Conservation (phyloP, 345 rosid species). For the Eucalyptus polybractea region DNA sequence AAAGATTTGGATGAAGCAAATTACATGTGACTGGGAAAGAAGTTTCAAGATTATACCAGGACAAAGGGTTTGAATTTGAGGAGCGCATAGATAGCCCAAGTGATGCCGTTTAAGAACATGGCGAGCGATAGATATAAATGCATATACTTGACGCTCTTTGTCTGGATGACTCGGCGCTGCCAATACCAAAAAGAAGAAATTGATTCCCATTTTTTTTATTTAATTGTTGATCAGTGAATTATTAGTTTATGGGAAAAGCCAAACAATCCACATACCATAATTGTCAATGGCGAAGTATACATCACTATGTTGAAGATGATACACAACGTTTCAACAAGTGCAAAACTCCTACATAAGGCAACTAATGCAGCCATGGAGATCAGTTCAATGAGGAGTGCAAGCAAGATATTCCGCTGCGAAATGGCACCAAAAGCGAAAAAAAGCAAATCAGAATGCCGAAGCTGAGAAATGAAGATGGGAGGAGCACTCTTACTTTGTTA, state of each 20-base stretch:
- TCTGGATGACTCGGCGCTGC: no score
- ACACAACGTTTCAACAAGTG: slow-evolving; percentile 21
- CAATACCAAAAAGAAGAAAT: neutral
- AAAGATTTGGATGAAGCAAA: no score
- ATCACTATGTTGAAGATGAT: slow-evolving; percentile 26
- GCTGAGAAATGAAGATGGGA: neutral
- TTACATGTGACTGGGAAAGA: no score
- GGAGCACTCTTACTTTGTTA: neutral
- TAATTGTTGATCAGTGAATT: neutral
- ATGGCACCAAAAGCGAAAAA: neutral
- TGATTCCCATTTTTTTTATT: neutral
- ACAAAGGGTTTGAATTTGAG: no score
- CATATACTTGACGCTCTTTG: no score
- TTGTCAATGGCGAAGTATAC: slow-evolving; percentile 58
- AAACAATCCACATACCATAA: slow-evolving; percentile 23
- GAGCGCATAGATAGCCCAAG: no score
- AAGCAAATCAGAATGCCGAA: neutral
- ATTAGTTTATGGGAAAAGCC: no score
- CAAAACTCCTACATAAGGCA: slow-evolving; percentile 11
- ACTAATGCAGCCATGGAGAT: slow-evolving; percentile 23
- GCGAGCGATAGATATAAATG: no score
- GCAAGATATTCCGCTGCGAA: slow-evolving; percentile 7
- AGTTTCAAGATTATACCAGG: no score
- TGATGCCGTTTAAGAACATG: no score
- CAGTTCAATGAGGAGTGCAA: slow-evolving; percentile 19